phyloP scores from a whole-genome alignment of 768 basidiomycete genomes.

The Pisolithus orientalis region DNA sequence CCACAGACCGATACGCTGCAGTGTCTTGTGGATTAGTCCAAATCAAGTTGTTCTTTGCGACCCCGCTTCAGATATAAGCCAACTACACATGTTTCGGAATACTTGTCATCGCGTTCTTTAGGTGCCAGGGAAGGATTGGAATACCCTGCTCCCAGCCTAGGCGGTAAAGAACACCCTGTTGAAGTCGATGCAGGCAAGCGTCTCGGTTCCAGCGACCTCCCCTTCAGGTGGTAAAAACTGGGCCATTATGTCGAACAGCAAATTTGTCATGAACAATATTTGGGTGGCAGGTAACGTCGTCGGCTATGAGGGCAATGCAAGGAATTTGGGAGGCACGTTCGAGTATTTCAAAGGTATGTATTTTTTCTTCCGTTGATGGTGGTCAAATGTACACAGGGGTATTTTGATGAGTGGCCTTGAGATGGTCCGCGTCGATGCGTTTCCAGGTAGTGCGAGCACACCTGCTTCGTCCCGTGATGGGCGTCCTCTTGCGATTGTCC shows the following conservation, averaged over 20 bases:
- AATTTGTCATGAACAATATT: constrained; percentile 66
- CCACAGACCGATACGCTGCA: too few relatives aligned
- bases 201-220: constrained; percentile 49
- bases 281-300: constrained; percentile 54
- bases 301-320: constrained; percentile 62
- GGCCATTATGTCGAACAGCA: constrained; percentile 58
- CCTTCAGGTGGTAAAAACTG: constrained; percentile 52
- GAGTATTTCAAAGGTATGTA: constrained; percentile 62
- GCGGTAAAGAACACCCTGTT: constrained; percentile 18
- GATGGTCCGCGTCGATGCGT: constrained; percentile 29
- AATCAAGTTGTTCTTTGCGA: too few relatives aligned
- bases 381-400: constrained; percentile 57
- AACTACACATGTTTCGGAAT: too few relatives aligned
- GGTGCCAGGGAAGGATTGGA: constrained; percentile 74
- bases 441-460: constrained; percentile 56
- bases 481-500: too few relatives aligned
- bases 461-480: constrained; percentile 58
- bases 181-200: constrained; percentile 42
- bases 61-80: too few relatives aligned
- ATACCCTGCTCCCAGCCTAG: constrained; percentile 40
- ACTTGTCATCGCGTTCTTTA: constrained; percentile 17
- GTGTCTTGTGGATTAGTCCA: too few relatives aligned
- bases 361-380: background rate
- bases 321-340: constrained; percentile 40
- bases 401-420: constrained; percentile 54